Evolutionary conservation across 1,284 basidiomycete species (phyloP), one percentile per base, ranked within the genome.

Genomic region (Cutaneotrichosporon sp.): DNA sequence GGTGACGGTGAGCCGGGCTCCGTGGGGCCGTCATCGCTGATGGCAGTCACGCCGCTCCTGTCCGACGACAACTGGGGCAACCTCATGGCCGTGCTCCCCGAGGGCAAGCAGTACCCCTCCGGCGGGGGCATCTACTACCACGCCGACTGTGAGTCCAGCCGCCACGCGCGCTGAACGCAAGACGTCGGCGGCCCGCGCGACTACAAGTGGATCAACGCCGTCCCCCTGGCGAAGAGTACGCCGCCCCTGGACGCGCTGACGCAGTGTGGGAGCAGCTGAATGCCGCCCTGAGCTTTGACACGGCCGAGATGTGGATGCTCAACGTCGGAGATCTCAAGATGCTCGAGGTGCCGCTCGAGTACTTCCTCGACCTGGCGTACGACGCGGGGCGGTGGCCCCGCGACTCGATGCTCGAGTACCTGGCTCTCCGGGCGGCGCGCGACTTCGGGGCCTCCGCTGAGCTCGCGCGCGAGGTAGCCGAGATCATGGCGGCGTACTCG

Each of bases 71-170:
- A 79, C 58, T 79, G 74, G 72, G 77, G 76, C 2, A 76, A 77
- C 52, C 63, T 76, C 11, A 63, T 68, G 49, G 63, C 68, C 9
- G 69, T 83, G 67, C 86, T 87, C 0, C 72, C 83, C 3, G 69
- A 76, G 10, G 77, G 78, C 51, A 85, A 87, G 68, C 81, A 83
- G 5, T 84, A 85, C 65, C 79, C 86, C 51, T 82, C 83, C 0
- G 88, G 87, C 36, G 87, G 87, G 36, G 85, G 84, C 7, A 45
- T 89, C 2, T 89, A 89, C 71, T 89, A 87, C 71, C 87, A 88
- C 68, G 85, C 85, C 65, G 64, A 83, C 73, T 67, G 62, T 64
- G 42, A 42, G 64, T 56, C 2, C 18, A 24, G 3, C 13, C 11
- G 8, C 68, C 60, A 57, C 73, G 47, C 76, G 14, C 8, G 4